Evolutionary conservation across 768 basidiomycete genomes (phyloP), one percentile per base, ranked within the genome.

Genomic region (Psilocybe cubensis): DNA sequence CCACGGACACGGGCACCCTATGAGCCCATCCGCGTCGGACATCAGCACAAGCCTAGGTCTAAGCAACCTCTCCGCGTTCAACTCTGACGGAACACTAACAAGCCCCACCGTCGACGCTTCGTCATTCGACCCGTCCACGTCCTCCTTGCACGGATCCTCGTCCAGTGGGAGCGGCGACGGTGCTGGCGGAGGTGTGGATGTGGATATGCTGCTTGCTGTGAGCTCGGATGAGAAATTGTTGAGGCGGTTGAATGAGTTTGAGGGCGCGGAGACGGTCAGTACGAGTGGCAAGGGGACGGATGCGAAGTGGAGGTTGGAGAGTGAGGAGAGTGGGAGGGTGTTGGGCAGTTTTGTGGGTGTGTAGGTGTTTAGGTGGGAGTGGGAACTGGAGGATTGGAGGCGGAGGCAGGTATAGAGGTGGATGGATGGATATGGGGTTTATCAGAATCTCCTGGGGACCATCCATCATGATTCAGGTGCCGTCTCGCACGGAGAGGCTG

Each of bases 151-250:
- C n/a, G n/a, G n/a, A n/a, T n/a, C n/a, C n/a, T n/a, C n/a, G n/a
- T n/a, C n/a, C 31, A 48, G 56, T 1, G 56, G 55, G 47, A 64
- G 56, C 17, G 66, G 66, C 10, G 64, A 56, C 17, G 59, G 59
- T 14, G 55, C 60, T 29, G 63, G 58, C 52, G 65, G 47, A 70
- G 57, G n/a, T n/a, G 6, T 58, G 25, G 63, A 64, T 35, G 69
- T 79, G 40, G 81, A 85, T 56, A 86, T 89, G 54, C 74, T 90
- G 53, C 70, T 91, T 40, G 87, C 84, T 8, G 68, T 91, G 33
- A 86, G 89, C 51, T 80, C 83, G 46, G 92, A 94, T 70, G 91
- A 94, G 78, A 89, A 88, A 73, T 63, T 94, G 62, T 70, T 94
- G 70, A 80, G 86, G 63, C 74, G 91, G 65, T 66, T 94, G 74